Conservation (phyloP, 2,329 filamentous ascomycete genomes). For the Fusarium hainanense region DNA sequence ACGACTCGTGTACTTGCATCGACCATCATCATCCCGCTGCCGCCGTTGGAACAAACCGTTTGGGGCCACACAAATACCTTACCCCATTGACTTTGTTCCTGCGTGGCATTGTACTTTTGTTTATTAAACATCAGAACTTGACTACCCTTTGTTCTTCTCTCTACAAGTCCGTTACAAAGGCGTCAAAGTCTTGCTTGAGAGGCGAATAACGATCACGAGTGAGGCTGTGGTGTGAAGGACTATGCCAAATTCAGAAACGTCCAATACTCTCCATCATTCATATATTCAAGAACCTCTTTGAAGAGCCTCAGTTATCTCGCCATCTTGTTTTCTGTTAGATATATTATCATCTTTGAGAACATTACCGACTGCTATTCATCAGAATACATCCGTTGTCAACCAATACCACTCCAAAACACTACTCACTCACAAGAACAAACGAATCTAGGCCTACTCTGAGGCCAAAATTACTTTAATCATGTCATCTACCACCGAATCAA, state of each 20-base stretch:
- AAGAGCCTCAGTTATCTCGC: background rate
- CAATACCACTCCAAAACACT: background rate
- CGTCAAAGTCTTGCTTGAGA: background rate
- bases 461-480: constrained; percentile 9
- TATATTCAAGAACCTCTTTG: constrained; percentile 1
- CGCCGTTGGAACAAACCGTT: constrained; percentile 18
- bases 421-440: background rate
- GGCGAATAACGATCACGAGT: background rate
- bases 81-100: constrained; percentile 18
- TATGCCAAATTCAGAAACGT: constrained; percentile 24
- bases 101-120: constrained; percentile 10
- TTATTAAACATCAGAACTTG: background rate
- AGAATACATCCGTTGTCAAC: background rate
- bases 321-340: background rate
- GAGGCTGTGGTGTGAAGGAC: constrained; percentile 7
- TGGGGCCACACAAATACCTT: constrained; percentile 7
- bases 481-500: constrained; percentile 12
- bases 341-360: background rate
- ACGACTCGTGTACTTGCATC: constrained; percentile 34
- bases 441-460: background rate
- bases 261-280: constrained; percentile 4
- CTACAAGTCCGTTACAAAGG: background rate
- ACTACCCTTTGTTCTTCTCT: background rate
- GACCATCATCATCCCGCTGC: constrained; percentile 15
- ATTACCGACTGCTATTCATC: background rate